Evolutionary conservation across 768 basidiomycete species (phyloP), one percentile per base, ranked within the genome.

Genomic region (Pleurotus citrinopileatus): DNA sequence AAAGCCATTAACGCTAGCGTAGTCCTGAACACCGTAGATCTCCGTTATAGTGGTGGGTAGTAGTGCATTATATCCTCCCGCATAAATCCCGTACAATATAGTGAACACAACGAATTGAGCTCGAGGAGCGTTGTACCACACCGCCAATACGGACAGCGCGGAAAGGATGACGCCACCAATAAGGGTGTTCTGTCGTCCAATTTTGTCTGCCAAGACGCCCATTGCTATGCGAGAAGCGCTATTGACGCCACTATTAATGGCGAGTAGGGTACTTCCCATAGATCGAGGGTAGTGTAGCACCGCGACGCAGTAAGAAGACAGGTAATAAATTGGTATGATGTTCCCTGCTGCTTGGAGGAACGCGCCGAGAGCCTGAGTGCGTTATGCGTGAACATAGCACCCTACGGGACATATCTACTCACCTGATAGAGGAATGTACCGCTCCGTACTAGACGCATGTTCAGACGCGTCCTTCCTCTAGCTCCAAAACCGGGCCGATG

Each of bases 311-410:
- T 77, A 77, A 2, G 71, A 72, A 0, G 72, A 68, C 54, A 76
- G 60, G 61, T 75, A 78, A 57, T 75, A 76, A 15, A 71, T 61
- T 0, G 76, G 77, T 22, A 77, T 69, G 54, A 73, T 64, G 56
- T 77, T 76, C 5, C 76, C 75, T 1, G 73, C 73, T 2, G 75
- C 75, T 53, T 76, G 75, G 15, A 76, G 59, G 50, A 77, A 70
- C 0, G 75, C 69, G 2, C 70, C 75, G 0, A 73, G 54, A 1
- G 73, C 64, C 75, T 76, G 50, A 22, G 9, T 8, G 27, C 6
- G 8, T 17, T 29, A 19, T 9, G 26, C 1, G 22, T 6, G 55
- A 22, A 26, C 9, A 15, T 26, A 15, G 15, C 23, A 17, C 8
- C 57, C 5, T 9, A 2, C 32, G 29, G 34, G 20, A 19, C 9